Conservation (phyloP, 192 early-diverging fungal species). For the Allomyces macrogynus region DNA sequence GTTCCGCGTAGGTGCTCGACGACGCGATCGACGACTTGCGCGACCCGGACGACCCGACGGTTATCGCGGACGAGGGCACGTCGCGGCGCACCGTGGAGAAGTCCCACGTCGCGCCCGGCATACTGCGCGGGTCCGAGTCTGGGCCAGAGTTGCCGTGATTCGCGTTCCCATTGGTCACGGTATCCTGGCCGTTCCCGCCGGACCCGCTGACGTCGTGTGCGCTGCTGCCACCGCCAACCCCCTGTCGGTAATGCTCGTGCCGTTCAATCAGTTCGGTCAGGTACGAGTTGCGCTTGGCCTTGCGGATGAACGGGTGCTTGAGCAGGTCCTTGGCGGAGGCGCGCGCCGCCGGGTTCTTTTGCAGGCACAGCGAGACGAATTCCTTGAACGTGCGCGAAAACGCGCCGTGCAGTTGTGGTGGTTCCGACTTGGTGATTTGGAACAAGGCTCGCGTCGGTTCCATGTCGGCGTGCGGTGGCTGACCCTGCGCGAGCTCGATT, state of each 20-base stretch:
- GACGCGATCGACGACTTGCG: too few relatives aligned
- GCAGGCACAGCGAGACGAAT: conserved; percentile 67
- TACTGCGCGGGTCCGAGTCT: background rate
- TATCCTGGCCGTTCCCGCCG: background rate
- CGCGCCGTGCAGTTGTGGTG: conserved; percentile 54
- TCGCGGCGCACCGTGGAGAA: background rate
- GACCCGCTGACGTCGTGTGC: background rate
- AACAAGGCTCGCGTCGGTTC: conserved; percentile 92
- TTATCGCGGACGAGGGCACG: background rate
- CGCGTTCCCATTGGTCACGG: too few relatives aligned
- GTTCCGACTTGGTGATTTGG: conserved; percentile 74
- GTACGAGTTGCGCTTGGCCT: conserved; percentile 63
- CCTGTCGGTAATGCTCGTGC: conserved; percentile 30
- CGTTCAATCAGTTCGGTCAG: conserved; percentile 66
- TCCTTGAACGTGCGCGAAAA: conserved; percentile 74
- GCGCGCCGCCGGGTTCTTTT: conserved; percentile 66
- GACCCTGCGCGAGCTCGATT: conserved; percentile 82
- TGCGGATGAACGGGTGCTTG: conserved; percentile 68
- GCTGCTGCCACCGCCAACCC: background rate
- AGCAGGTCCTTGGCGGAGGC: conserved; percentile 73
- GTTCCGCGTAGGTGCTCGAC: too few relatives aligned
- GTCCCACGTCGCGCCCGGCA: background rate
- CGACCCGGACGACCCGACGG: too few relatives aligned
- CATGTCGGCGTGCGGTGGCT: conserved; percentile 79
- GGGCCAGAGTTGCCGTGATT: too few relatives aligned